A percentile compares a stretch with the other conserved stretches of the same genome.
Evolutionary conservation across 805 yeast genomes (phyloP).

Genomic region (Spathaspora girioi): DNA sequence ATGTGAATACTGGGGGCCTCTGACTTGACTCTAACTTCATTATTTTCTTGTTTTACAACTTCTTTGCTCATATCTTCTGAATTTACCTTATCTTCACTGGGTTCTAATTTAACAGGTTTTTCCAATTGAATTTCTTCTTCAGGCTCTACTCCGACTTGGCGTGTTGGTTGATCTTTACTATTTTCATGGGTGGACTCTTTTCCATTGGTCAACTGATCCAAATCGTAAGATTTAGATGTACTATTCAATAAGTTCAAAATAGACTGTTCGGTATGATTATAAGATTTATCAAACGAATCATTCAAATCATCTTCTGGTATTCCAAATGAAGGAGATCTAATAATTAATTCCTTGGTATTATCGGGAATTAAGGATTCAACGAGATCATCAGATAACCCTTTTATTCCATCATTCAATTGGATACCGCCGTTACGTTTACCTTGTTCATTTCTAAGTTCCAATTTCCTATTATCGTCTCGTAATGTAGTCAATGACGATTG

Average conservation of each 20-base stretch:
- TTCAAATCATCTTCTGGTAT: slow-evolving; percentile 8
- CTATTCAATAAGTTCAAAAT: slow-evolving; percentile 34
- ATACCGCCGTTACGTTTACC: slow-evolving; percentile 22
- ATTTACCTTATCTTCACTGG: neutral
- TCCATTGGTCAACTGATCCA: neutral
- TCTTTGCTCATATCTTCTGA: no score
- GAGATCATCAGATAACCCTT: slow-evolving; percentile 37
- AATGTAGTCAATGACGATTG: slow-evolving; percentile 39
- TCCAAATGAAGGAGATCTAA: slow-evolving; percentile 1
- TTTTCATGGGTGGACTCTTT: neutral
- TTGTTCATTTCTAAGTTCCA: slow-evolving; percentile 16
- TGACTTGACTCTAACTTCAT: neutral
- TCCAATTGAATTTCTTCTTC: neutral
- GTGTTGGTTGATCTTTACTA: neutral
- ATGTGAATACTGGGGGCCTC: neutral
- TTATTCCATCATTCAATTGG: slow-evolving; percentile 39
- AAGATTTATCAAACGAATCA: slow-evolving; percentile 32
- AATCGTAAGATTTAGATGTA: slow-evolving; percentile 6
- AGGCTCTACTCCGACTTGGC: neutral
- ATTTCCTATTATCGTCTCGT: slow-evolving; percentile 23
- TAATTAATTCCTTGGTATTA: slow-evolving; percentile 1
- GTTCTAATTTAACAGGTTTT: neutral
- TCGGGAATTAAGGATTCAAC: slow-evolving; percentile 32
- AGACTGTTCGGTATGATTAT: slow-evolving; percentile 35
- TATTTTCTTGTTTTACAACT: slow-evolving; percentile 1